Evolutionary conservation across 345 rosid species (phyloP).

Genomic region (Turnera subulata): DNA sequence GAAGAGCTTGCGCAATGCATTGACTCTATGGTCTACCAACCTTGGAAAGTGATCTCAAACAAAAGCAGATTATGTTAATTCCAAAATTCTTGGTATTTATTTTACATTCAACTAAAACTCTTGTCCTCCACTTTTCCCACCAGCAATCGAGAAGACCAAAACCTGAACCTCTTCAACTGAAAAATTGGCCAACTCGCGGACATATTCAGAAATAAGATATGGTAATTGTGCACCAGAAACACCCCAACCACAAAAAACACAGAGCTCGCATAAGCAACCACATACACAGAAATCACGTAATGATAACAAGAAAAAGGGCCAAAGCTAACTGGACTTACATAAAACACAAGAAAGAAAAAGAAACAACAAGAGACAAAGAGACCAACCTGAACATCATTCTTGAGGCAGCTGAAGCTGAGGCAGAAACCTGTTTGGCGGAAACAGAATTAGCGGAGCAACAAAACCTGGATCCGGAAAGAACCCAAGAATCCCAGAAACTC

Average conservation of each 20-base stretch:
- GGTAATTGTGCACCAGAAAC: neutral
- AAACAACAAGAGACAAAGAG: conserved; percentile 9
- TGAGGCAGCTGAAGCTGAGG: conserved; percentile 5
- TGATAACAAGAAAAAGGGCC: too few species aligned
- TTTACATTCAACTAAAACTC: neutral
- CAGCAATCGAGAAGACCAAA: neutral
- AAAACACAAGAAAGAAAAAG: too few species aligned
- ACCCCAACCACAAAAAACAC: too few species aligned
- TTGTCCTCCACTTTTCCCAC: neutral
- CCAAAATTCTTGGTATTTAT: neutral
- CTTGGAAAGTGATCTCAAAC: conserved; percentile 2
- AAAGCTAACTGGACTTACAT: neutral
- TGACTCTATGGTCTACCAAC: neutral
- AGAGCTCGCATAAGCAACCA: too few species aligned
- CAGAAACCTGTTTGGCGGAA: conserved; percentile 5
- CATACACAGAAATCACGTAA: too few species aligned
- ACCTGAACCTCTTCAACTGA: neutral
- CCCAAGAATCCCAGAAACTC: conserved; percentile 3
- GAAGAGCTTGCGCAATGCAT: neutral
- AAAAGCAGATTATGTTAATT: neutral
- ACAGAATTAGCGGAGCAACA: conserved; percentile 9
- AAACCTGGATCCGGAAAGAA: too few species aligned
- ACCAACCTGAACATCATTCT: conserved; percentile 19
- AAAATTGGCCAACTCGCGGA: conserved; percentile 10
- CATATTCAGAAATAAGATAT: neutral